Percentiles rank a stretch among this genome's conserved stretches.
Evolutionary conservation across 805 yeast genomes (phyloP).

Genomic region (Sungouiozyma intestinalis): DNA sequence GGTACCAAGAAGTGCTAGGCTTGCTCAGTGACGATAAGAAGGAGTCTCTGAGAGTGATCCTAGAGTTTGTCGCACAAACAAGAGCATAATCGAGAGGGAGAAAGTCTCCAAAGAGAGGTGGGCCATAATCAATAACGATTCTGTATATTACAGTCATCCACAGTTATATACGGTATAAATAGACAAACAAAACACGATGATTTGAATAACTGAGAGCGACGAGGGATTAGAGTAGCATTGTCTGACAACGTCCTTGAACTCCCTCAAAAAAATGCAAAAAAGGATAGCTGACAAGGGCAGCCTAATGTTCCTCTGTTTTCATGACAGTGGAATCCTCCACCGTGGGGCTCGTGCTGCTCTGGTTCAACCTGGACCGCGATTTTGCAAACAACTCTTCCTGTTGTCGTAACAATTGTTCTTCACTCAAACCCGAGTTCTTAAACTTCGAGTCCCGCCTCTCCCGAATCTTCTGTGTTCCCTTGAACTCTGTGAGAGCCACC

Average conservation of each 20-base stretch:
- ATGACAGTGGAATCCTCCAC: background rate
- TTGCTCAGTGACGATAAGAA: conserved; percentile 24
- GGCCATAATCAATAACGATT: background rate
- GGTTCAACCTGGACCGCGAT: conserved; percentile 54
- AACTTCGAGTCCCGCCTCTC: conserved; percentile 88
- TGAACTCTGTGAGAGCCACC: conserved; percentile 73
- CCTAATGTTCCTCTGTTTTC: background rate
- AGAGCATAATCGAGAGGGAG: too few relatives aligned
- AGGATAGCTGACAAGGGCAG: background rate
- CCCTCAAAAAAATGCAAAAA: background rate
- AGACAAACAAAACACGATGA: too few relatives aligned
- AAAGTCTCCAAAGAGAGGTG: too few relatives aligned
- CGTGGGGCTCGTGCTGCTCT: conserved; percentile 5
- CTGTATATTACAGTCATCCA: background rate
- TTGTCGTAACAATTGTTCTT: conserved; percentile 82
- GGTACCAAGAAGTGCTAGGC: conserved; percentile 31
- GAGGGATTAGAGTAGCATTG: too few relatives aligned
- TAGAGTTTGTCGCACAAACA: conserved; percentile 24
- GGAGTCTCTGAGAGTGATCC: conserved; percentile 22
- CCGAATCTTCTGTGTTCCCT: conserved; percentile 76
- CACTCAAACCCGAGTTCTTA: conserved; percentile 83
- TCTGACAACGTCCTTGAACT: too few relatives aligned
- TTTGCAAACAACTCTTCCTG: conserved; percentile 87
- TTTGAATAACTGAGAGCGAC: too few relatives aligned
- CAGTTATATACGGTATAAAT: background rate